These are phyloP conservation scores for Rostrohypoxylon terebratum DNA, from an alignment of 495 filamentous ascomycete genomes.

Conservation along the genomic window DNA sequence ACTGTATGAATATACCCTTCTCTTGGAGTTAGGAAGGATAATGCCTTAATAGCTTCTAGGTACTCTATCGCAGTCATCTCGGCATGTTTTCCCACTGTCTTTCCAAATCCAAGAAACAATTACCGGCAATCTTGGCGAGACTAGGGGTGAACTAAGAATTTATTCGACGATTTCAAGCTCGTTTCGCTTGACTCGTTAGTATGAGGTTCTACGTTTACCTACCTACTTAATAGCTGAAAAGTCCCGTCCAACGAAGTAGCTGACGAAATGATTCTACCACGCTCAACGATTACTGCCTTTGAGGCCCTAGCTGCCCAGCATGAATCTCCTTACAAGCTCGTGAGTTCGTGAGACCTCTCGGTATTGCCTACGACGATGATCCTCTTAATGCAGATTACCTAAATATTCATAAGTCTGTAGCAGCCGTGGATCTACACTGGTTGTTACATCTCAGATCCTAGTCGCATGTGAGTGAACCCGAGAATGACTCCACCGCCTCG, in stretches of 20 bases:
- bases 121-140: conserved; percentile 42
- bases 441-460: conserved; percentile 45
- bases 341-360: not conserved
- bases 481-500: conserved; percentile 40
- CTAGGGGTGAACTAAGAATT: conserved; percentile 40
- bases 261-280: not conserved
- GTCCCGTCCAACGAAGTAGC: conserved; percentile 20
- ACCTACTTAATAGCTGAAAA: conserved; percentile 32
- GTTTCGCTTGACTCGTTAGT: conserved; percentile 40
- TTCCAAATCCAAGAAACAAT: conserved; percentile 29
- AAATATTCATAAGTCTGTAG: conserved; percentile 31
- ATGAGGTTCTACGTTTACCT: conserved; percentile 20
- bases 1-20: not conserved
- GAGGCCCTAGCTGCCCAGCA: not conserved
- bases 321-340: not conserved
- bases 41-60: not conserved
- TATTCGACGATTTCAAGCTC: conserved; percentile 28
- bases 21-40: conserved; percentile 9
- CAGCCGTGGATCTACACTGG: conserved; percentile 37
- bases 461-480: conserved; percentile 37
- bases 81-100: conserved; percentile 30
- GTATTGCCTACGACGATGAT: conserved; percentile 19
- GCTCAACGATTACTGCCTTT: conserved; percentile 7
- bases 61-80: conserved; percentile 34
- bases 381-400: conserved; percentile 7